Percentiles rank a stretch among this genome's conserved stretches.
Evolutionary conservation across 805 yeast genomes (phyloP).

Genomic region (Hanseniaspora hatyaiensis): DNA sequence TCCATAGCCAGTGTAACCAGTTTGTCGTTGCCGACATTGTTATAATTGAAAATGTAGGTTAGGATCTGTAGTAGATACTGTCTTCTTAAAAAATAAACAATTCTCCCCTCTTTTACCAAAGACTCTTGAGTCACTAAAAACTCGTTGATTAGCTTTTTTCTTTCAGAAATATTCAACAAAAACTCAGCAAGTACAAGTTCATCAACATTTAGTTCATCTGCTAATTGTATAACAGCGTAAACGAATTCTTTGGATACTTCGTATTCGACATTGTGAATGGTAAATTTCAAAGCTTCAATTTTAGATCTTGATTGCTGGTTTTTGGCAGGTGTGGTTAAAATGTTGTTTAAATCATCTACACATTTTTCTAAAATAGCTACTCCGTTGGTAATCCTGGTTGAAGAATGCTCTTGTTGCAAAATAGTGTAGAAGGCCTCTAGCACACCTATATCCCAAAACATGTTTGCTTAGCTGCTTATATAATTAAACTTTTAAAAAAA

Average conservation of each 20-base stretch:
- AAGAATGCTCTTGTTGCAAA: conserved; percentile 7
- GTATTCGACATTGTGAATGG: conserved; percentile 45
- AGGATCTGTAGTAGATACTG: conserved; percentile 63
- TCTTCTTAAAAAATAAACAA: conserved; percentile 56
- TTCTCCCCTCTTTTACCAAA: conserved; percentile 50
- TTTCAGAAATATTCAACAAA: conserved; percentile 30
- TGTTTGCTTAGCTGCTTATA: neutral
- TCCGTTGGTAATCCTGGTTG: conserved; percentile 17
- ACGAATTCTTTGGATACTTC: conserved; percentile 57
- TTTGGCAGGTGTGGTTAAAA: conserved; percentile 27
- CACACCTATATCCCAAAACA: conserved; percentile 33
- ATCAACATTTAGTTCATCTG: conserved; percentile 63
- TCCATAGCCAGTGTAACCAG: neutral
- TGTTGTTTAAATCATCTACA: conserved; percentile 35
- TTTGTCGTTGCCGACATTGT: conserved; percentile 21
- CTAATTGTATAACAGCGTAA: conserved; percentile 42
- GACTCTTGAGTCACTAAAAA: conserved; percentile 22
- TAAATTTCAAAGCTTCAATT: conserved; percentile 37
- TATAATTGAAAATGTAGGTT: conserved; percentile 29
- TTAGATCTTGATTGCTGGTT: conserved; percentile 37
- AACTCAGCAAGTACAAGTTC: conserved; percentile 66
- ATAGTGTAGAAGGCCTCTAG: conserved; percentile 35
- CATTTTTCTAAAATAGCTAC: conserved; percentile 27
- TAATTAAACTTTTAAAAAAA: neutral
- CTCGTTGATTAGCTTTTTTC: conserved; percentile 20